Evolutionary conservation across 768 basidiomycete species (phyloP).

Genomic region (Serendipita sp.): DNA sequence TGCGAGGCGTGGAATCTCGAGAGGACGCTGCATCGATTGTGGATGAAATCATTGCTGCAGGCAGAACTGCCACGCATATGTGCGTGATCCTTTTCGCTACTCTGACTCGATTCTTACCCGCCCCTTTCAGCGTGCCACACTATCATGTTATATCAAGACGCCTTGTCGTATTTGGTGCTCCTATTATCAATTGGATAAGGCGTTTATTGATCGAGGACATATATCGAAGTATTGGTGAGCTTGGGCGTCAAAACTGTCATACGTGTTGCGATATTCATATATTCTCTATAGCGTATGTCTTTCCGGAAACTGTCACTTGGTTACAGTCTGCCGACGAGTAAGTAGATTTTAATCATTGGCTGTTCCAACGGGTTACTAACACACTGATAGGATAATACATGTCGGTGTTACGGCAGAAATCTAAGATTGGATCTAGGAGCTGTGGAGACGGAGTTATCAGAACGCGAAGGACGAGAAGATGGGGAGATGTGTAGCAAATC

Average conservation of each 20-base stretch:
- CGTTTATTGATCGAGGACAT: constrained; percentile 26
- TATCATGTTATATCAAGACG: constrained; percentile 27
- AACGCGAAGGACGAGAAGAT: too few species aligned
- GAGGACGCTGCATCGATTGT: constrained; percentile 15
- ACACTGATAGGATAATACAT: constrained; percentile 26
- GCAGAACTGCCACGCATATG: constrained; percentile 39
- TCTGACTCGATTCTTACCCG: not conserved
- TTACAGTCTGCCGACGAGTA: constrained; percentile 16
- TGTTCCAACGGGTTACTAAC: constrained; percentile 16
- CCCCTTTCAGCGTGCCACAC: constrained; percentile 32
- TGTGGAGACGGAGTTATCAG: too few species aligned
- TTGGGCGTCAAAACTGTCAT: constrained; percentile 32
- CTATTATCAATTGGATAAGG: constrained; percentile 29
- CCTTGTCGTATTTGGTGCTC: too few species aligned
- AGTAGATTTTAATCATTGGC: constrained; percentile 41
- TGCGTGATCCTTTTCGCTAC: constrained; percentile 19
- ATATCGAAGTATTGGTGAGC: constrained; percentile 34
- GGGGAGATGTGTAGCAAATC: too few species aligned
- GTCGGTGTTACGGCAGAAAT: constrained; percentile 44
- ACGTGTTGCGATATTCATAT: not conserved
- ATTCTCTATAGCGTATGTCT: constrained; percentile 31
- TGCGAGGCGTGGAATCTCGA: too few species aligned
- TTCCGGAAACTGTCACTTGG: constrained; percentile 21
- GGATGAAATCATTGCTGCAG: constrained; percentile 32
- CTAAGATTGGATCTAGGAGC: constrained; percentile 12